Percentiles rank a stretch among this genome's conserved stretches.
Conservation (phyloP, 2,329 filamentous ascomycete genomes). For the Hawksworthiomyces lignivorus region DNA sequence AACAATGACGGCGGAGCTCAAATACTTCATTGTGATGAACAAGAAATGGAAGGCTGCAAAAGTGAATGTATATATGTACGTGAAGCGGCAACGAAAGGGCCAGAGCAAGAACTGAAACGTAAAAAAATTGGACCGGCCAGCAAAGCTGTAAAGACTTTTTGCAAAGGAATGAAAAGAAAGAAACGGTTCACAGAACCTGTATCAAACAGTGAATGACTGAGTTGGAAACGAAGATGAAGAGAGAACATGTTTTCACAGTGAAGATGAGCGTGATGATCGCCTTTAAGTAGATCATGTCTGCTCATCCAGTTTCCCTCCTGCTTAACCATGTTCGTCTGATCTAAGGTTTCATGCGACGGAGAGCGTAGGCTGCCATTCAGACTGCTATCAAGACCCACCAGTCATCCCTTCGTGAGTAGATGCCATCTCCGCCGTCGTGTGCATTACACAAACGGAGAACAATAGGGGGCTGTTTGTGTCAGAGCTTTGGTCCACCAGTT, state of each 20-base stretch:
- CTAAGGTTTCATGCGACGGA: too few relatives aligned
- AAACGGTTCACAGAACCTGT: conserved; percentile 18
- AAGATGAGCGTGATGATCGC: conserved; percentile 15
- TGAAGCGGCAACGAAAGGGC: not conserved
- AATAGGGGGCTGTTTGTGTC: too few relatives aligned
- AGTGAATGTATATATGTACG: not conserved
- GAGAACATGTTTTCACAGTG: too few relatives aligned
- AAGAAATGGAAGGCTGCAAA: conserved; percentile 1
- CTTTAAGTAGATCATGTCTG: too few relatives aligned
- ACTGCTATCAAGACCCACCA: too few relatives aligned
- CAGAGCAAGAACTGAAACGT: conserved; percentile 6
- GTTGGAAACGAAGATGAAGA: conserved; percentile 5
- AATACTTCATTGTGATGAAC: conserved; percentile 15
- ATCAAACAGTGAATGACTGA: conserved; percentile 9
- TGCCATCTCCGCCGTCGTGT: too few relatives aligned
- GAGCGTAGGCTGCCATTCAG: too few relatives aligned
- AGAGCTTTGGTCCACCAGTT: too few relatives aligned
- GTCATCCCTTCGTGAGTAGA: too few relatives aligned
- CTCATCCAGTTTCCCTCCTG: too few relatives aligned
- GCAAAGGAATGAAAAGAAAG: conserved; percentile 14
- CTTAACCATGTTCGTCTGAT: too few relatives aligned
- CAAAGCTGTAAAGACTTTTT: not conserved
- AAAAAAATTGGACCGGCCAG: conserved; percentile 5
- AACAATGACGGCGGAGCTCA: conserved; percentile 6
- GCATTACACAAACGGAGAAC: too few relatives aligned